Evolutionary conservation across 306 rosid genomes (phyloP).

Genomic region (Hippophae gyantsensis): DNA sequence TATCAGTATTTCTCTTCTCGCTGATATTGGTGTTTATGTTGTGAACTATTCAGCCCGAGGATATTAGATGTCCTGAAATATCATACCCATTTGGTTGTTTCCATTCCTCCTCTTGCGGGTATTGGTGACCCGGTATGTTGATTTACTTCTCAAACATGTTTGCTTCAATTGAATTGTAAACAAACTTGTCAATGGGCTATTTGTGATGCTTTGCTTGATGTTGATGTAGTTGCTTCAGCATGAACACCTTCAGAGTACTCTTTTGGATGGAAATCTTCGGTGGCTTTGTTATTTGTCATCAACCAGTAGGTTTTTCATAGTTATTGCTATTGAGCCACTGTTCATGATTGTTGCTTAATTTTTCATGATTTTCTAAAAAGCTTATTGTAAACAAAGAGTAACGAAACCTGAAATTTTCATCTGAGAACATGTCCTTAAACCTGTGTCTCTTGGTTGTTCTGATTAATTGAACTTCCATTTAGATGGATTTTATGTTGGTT

Average conservation of each 20-base stretch:
- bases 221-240: conserved; percentile 57
- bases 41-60: conserved; percentile 34
- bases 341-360: not conserved
- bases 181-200: conserved; percentile 6
- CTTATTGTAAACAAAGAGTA: not conserved
- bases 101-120: conserved; percentile 51
- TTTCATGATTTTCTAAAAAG: not conserved
- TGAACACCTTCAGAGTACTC: conserved; percentile 44
- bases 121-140: conserved; percentile 68
- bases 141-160: not conserved
- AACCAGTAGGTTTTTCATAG: conserved; percentile 54
- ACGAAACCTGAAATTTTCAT: not conserved
- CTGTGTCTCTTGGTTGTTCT: not conserved
- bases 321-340: not conserved
- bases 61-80: conserved; percentile 38
- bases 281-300: conserved; percentile 86
- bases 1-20: not conserved
- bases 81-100: conserved; percentile 68
- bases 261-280: conserved; percentile 44
- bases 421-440: not conserved
- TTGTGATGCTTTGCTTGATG: not conserved
- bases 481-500: not conserved
- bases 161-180: not conserved
- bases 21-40: conserved; percentile 13
- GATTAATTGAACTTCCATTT: not conserved